Evolutionary conservation across 2,329 filamentous ascomycete genomes (phyloP).

Genomic region (Periconia digitata): DNA sequence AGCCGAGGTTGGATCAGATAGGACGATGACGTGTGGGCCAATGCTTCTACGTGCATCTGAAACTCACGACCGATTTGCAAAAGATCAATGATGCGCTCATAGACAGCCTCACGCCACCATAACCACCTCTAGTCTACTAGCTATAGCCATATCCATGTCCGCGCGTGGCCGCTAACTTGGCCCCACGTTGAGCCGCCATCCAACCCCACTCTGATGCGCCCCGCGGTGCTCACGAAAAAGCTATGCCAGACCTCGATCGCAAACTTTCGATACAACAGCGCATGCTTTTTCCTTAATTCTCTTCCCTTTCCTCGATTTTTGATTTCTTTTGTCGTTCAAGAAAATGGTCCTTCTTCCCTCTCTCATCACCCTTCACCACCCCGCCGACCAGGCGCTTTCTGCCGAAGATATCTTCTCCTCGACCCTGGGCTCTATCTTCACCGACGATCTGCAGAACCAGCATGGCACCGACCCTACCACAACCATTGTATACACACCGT

Average conservation of each 20-base stretch:
- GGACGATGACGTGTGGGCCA: too few species aligned
- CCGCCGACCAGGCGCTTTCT: constrained; percentile 29
- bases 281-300: neutral
- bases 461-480: constrained; percentile 63
- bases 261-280: neutral
- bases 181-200: neutral
- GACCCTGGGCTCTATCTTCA: constrained; percentile 65
- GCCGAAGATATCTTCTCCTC: constrained; percentile 64
- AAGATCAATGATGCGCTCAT: constrained; percentile 7
- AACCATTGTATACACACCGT: constrained; percentile 57
- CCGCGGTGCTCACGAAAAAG: neutral
- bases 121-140: neutral
- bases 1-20: neutral
- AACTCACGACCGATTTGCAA: neutral
- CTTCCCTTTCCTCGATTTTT: neutral
- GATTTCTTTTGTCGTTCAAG: neutral
- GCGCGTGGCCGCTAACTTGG: neutral
- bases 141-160: neutral
- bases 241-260: too few species aligned
- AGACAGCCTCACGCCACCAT: too few species aligned
- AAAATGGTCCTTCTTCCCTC: constrained; percentile 32
- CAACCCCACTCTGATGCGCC: neutral
- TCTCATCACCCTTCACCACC: constrained; percentile 32
- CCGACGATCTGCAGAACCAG: constrained; percentile 66
- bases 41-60: too few species aligned